Percentiles rank a stretch among this genome's conserved stretches.
These are phyloP conservation scores for Claviceps maximensis DNA, from an alignment of 2,329 filamentous ascomycete species.

Conservation along the genomic window DNA sequence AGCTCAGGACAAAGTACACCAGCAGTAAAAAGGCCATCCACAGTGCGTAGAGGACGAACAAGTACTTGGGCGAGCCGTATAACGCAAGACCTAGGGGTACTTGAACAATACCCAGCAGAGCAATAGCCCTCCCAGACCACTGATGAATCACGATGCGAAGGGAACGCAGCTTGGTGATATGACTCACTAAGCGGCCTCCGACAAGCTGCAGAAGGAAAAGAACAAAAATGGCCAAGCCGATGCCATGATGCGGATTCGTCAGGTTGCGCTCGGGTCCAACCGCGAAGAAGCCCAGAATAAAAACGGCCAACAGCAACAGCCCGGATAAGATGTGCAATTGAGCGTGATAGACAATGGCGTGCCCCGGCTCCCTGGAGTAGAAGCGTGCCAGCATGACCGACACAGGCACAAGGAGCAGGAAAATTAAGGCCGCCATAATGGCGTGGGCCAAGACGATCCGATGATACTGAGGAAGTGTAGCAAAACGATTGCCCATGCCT, in stretches of 20 bases:
- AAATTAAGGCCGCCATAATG: slow-evolving; percentile 57
- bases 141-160: slow-evolving; percentile 60
- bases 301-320: slow-evolving; percentile 54
- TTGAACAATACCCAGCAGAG: slow-evolving; percentile 72
- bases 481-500: slow-evolving; percentile 78
- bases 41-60: slow-evolving; percentile 77
- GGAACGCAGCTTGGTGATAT: slow-evolving; percentile 35
- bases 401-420: slow-evolving; percentile 58
- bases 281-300: slow-evolving; percentile 65
- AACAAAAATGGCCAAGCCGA: slow-evolving; percentile 66
- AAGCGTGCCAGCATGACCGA: slow-evolving; percentile 67
- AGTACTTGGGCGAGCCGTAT: slow-evolving; percentile 74
- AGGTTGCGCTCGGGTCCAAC: slow-evolving; percentile 59
- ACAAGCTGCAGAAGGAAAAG: slow-evolving; percentile 59
- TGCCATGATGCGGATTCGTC: slow-evolving; percentile 75
- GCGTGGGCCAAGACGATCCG: slow-evolving; percentile 57
- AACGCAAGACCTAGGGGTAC: slow-evolving; percentile 80
- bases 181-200: slow-evolving; percentile 50
- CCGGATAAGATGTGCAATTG: slow-evolving; percentile 60
- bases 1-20: slow-evolving; percentile 69
- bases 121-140: slow-evolving; percentile 69
- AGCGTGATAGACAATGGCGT: slow-evolving; percentile 56
- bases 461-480: slow-evolving; percentile 56
- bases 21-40: slow-evolving; percentile 62
- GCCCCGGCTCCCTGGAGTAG: slow-evolving; percentile 46